Percentiles rank a stretch among this genome's conserved stretches.
Conservation (phyloP, 192 early-diverging fungal species). For the Powellomyces hirtus region DNA sequence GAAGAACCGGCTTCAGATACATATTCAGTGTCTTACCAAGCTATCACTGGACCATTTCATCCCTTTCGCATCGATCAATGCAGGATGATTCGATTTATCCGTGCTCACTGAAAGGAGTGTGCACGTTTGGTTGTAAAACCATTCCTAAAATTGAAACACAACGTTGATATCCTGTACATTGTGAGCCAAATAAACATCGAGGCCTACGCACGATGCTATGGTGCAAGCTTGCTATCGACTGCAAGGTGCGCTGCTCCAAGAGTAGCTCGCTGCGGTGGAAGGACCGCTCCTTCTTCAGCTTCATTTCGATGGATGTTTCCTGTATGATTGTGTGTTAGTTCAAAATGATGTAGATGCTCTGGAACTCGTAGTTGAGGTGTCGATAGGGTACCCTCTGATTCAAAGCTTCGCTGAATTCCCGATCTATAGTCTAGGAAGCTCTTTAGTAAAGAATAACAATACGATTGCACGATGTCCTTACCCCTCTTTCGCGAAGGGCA, state of each 20-base stretch:
- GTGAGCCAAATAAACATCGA: not conserved
- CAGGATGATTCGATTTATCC: not conserved
- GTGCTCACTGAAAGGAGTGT: not conserved
- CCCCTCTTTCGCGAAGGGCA: slow-evolving; percentile 4
- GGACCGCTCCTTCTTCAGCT: slow-evolving; percentile 75
- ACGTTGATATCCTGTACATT: not conserved
- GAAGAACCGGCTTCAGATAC: not conserved
- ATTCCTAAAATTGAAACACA: slow-evolving; percentile 56
- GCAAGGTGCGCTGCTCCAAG: slow-evolving; percentile 77
- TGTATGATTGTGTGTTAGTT: slow-evolving; percentile 10
- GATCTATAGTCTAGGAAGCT: not conserved
- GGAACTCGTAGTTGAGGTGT: not conserved
- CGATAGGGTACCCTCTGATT: not conserved
- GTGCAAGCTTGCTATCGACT: slow-evolving; percentile 71
- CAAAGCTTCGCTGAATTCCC: not conserved
- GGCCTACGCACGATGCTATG: slow-evolving; percentile 71
- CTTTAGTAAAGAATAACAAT: not conserved
- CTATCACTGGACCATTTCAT: slow-evolving; percentile 1
- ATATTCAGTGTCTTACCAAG: not conserved
- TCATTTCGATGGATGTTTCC: slow-evolving; percentile 76
- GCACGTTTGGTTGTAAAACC: slow-evolving; percentile 52
- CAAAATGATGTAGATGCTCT: not conserved
- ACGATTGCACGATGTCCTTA: not conserved
- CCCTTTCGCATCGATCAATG: not conserved
- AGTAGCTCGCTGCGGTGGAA: slow-evolving; percentile 77